Evolutionary conservation across 306 rosid species (phyloP).

Genomic region (Rosa persica): DNA sequence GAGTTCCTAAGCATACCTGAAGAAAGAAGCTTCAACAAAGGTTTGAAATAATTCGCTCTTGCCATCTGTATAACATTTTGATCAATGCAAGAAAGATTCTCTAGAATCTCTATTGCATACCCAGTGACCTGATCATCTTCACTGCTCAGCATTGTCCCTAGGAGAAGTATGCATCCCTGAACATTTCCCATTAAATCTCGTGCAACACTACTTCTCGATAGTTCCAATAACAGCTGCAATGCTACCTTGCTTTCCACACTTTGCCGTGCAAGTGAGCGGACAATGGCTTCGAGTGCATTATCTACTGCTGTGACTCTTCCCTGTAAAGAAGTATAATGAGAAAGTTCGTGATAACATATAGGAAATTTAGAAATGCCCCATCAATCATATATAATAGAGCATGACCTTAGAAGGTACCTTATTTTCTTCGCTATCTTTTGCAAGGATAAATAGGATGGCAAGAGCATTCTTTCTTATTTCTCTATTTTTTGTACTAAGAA

Average conservation of each 20-base stretch:
- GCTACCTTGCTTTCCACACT: conserved; percentile 57
- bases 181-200: conserved; percentile 50
- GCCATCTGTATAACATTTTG: conserved; percentile 71
- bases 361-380: background rate
- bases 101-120: conserved; percentile 53
- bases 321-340: conserved; percentile 32
- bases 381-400: conserved; percentile 1
- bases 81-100: conserved; percentile 53
- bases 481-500: conserved; percentile 49
- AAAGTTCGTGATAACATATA: background rate
- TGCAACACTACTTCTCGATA: conserved; percentile 38
- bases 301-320: conserved; percentile 47
- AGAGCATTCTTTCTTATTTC: conserved; percentile 52
- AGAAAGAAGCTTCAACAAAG: conserved; percentile 53
- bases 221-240: conserved; percentile 55
- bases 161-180: conserved; percentile 72
- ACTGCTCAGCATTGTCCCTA: conserved; percentile 50
- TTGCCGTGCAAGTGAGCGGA: conserved; percentile 63
- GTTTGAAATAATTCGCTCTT: conserved; percentile 65
- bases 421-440: conserved; percentile 47
- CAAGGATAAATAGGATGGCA: conserved; percentile 52
- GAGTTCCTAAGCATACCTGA: conserved; percentile 50
- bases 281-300: conserved; percentile 56
- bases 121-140: conserved; percentile 53
- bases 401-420: conserved; percentile 44